Evolutionary conservation across 768 basidiomycete genomes (phyloP).

Genomic region (Sporobolomyces pararoseus): DNA sequence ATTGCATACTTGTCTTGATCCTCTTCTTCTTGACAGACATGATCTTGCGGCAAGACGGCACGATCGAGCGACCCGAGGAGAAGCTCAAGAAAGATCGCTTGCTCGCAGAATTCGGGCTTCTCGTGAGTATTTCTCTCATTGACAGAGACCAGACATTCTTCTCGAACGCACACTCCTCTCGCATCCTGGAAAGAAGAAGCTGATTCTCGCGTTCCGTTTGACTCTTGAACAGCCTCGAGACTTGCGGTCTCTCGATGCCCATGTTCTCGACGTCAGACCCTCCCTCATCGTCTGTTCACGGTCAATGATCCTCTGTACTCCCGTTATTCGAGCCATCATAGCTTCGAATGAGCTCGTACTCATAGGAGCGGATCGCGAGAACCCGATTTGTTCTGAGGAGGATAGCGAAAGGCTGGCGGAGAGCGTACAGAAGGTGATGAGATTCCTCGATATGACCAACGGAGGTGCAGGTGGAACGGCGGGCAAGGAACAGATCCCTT

Average conservation of each 20-base stretch:
- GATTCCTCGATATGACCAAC: constrained; percentile 17
- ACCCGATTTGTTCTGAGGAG: constrained; percentile 31
- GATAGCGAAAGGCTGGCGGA: constrained; percentile 16
- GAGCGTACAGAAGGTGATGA: constrained; percentile 24
- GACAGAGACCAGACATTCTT: background rate
- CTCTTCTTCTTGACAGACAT: constrained; percentile 6
- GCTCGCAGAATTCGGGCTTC: constrained; percentile 15
- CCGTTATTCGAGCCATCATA: constrained; percentile 38
- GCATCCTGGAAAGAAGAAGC: no score
- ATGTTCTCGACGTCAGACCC: constrained; percentile 40
- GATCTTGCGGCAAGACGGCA: constrained; percentile 10
- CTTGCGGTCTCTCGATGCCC: constrained; percentile 37
- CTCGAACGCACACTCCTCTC: no score
- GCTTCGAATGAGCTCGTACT: constrained; percentile 19
- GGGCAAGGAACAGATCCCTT: constrained; percentile 14
- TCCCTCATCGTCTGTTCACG: constrained; percentile 24
- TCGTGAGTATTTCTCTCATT: background rate
- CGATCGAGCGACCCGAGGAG: constrained; percentile 4
- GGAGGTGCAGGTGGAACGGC: constrained; percentile 6
- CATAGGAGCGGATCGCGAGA: constrained; percentile 27
- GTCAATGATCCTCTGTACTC: constrained; percentile 33
- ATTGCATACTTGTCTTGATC: no score
- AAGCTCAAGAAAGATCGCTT: constrained; percentile 32
- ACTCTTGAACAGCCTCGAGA: constrained; percentile 24
- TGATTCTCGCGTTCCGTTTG: background rate